A percentile compares a stretch with the other conserved stretches of the same genome.
phyloP scores from a whole-genome alignment of 768 basidiomycete species.

The Mrakia frigida region DNA sequence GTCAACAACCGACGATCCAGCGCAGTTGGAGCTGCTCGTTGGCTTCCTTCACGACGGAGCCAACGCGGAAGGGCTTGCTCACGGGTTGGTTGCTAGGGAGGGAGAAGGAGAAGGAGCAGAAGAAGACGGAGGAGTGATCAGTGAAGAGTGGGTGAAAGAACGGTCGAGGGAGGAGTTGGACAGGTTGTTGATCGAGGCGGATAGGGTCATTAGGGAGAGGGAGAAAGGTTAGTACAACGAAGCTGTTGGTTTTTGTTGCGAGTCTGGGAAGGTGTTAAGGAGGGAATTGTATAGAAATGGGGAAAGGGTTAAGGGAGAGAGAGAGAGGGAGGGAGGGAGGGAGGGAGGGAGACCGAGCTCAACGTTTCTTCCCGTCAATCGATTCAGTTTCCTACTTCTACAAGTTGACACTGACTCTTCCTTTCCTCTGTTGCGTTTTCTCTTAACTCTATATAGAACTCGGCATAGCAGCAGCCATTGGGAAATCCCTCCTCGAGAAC shows the following conservation, averaged over 20 bases:
- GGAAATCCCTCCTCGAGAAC: conserved; percentile 64
- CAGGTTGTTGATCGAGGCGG: conserved; percentile 64
- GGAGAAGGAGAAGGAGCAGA: not conserved
- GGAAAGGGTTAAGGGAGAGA: too few species aligned
- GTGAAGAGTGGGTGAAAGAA: conserved; percentile 43
- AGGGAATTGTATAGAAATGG: not conserved
- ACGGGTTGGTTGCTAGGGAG: not conserved
- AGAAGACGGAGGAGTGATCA: not conserved
- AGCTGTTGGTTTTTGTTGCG: not conserved
- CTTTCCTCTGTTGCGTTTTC: too few species aligned
- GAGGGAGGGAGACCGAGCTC: not conserved
- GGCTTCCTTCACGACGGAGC: not conserved
- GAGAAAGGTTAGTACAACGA: conserved; percentile 58
- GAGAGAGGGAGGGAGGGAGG: not conserved
- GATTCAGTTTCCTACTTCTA: too few species aligned
- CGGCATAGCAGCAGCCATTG: conserved; percentile 60
- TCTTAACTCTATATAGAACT: conserved; percentile 53
- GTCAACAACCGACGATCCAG: not conserved
- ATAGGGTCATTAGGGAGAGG: conserved; percentile 67
- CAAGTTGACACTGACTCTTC: too few species aligned
- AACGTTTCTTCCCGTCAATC: not conserved
- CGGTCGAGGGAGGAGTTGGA: conserved; percentile 69
- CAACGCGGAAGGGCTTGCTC: not conserved
- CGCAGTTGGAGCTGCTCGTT: not conserved
- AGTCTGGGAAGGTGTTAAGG: not conserved